phyloP scores from a whole-genome alignment of 2,329 filamentous ascomycete species.

The Penicillium sp. region DNA sequence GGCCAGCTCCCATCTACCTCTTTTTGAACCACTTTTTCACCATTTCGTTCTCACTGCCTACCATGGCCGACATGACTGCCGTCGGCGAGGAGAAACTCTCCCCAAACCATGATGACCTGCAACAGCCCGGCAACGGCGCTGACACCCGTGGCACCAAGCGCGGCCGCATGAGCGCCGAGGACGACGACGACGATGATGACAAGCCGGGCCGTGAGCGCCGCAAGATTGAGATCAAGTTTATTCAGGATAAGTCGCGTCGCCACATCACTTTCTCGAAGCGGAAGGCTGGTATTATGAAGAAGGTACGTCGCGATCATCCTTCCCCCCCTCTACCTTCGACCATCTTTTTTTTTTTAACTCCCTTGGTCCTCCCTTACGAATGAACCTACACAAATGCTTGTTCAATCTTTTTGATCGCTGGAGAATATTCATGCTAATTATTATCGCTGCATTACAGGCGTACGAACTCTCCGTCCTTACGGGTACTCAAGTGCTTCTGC shows the following conservation, averaged over 20 bases:
- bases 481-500: conserved; percentile 91
- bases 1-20: conserved; percentile 20
- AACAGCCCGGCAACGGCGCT: conserved; percentile 55
- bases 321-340: not conserved
- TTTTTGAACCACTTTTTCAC: conserved; percentile 6
- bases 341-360: not conserved
- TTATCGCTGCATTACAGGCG: conserved; percentile 58
- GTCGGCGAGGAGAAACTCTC: conserved; percentile 74
- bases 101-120: conserved; percentile 71
- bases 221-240: conserved; percentile 99
- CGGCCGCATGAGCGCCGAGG: conserved; percentile 76
- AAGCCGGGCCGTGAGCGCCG: conserved; percentile 96
- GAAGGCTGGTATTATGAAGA: conserved; percentile 99
- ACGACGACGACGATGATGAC: conserved; percentile 96
- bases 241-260: conserved; percentile 97
- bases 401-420: not conserved
- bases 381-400: not conserved
- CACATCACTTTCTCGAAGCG: conserved; percentile 99
- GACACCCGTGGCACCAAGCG: conserved; percentile 88
- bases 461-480: conserved; percentile 98
- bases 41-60: conserved; percentile 15
- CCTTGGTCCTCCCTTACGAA: not conserved
- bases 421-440: not conserved
- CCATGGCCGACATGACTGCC: conserved; percentile 78
- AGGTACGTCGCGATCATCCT: conserved; percentile 64